A percentile compares a stretch with the other conserved stretches of the same genome.
phyloP scores from a whole-genome alignment of 306 rosid species.

The Pyrus communis region DNA sequence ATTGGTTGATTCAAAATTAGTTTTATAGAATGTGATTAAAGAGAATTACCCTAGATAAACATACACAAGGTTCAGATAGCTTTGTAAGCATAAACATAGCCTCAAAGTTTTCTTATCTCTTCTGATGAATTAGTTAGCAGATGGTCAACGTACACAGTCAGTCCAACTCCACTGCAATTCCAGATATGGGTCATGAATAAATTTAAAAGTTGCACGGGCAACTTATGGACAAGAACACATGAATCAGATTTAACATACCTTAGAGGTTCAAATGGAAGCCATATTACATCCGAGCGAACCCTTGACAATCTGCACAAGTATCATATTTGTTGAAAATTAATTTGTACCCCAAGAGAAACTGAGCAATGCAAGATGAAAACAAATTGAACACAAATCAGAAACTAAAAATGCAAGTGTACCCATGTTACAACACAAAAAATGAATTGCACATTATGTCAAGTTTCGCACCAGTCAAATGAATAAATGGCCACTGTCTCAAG shows the following conservation, averaged over 20 bases:
- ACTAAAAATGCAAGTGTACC: no score
- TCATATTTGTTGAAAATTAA: background rate
- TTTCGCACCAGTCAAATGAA: no score
- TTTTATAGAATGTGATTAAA: background rate
- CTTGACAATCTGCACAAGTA: conserved; percentile 50
- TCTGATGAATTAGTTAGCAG: conserved; percentile 59
- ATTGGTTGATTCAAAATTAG: background rate
- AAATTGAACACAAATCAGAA: no score
- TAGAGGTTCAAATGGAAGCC: conserved; percentile 84
- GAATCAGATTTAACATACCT: conserved; percentile 26
- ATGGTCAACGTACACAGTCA: conserved; percentile 76
- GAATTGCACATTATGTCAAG: no score
- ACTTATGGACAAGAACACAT: background rate
- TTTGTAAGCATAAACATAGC: conserved; percentile 70
- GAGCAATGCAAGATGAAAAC: background rate
- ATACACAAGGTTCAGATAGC: conserved; percentile 30
- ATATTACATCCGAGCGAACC: conserved; percentile 76
- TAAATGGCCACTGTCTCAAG: background rate
- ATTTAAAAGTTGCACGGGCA: conserved; percentile 1
- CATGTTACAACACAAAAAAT: no score
- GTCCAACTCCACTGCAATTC: conserved; percentile 61
- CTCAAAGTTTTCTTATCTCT: conserved; percentile 70
- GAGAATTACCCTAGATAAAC: background rate
- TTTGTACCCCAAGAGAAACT: background rate
- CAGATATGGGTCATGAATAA: background rate